These are phyloP conservation scores for Claviceps sp. DNA, from an alignment of 2,329 filamentous ascomycete genomes.

Conservation along the genomic window DNA sequence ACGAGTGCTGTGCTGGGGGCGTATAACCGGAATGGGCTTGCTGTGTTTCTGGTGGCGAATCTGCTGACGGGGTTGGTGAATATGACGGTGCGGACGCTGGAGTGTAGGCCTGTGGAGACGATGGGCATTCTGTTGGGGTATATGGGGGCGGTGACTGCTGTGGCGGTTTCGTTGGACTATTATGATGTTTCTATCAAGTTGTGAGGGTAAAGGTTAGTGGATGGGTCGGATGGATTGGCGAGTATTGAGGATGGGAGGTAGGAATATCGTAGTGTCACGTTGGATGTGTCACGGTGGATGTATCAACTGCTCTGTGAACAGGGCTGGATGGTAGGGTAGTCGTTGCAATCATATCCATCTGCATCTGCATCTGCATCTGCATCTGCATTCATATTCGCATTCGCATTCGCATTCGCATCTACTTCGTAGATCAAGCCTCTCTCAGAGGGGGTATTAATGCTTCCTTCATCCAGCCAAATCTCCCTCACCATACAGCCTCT, in stretches of 20 bases:
- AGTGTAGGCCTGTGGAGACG: conserved; percentile 48
- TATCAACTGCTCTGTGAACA: too few species aligned
- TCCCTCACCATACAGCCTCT: too few species aligned
- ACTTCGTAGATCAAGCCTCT: too few species aligned
- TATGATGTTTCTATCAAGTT: conserved; percentile 60
- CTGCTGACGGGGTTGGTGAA: conserved; percentile 82
- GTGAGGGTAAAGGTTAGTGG: conserved; percentile 17
- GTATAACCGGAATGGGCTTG: conserved; percentile 79
- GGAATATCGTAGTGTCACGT: too few species aligned
- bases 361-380: too few species aligned
- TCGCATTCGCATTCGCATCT: too few species aligned
- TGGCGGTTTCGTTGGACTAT: conserved; percentile 54
- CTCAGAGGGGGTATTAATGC: too few species aligned
- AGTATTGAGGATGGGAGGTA: not conserved
- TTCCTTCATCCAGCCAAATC: too few species aligned
- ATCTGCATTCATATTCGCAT: too few species aligned
- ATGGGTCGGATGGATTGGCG: not conserved
- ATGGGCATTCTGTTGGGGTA: conserved; percentile 69
- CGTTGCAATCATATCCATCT: too few species aligned
- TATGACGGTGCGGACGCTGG: conserved; percentile 69
- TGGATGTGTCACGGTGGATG: too few species aligned
- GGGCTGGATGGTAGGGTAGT: too few species aligned
- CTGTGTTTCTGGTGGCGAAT: conserved; percentile 77
- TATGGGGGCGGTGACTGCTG: conserved; percentile 47
- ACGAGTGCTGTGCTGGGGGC: conserved; percentile 73